Conservation (phyloP, 805 yeast species). For the Candida ovalis region DNA sequence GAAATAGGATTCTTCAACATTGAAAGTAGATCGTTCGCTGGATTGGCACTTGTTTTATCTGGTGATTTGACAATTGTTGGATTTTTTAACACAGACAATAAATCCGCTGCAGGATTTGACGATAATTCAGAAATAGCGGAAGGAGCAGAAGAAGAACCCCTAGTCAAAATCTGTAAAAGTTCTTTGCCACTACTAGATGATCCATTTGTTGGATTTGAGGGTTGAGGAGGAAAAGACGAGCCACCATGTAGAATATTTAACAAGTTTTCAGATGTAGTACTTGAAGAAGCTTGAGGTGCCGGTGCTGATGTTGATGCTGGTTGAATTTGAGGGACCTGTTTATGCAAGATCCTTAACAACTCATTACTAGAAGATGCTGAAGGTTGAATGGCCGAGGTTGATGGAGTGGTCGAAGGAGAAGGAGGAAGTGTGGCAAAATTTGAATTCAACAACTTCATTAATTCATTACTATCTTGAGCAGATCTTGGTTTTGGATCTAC, state of each 20-base stretch:
- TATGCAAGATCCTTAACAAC: not conserved
- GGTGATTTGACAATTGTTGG: not conserved
- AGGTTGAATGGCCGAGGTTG: not conserved
- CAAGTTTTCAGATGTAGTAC: not conserved
- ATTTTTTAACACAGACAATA: not conserved
- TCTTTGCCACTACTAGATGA: not conserved
- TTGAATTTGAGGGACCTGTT: not conserved
- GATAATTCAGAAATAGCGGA: not conserved
- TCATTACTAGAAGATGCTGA: conserved; percentile 1
- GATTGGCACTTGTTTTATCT: not conserved
- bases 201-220: not conserved
- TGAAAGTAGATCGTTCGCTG: not conserved
- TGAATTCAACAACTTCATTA: not conserved
- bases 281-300: not conserved
- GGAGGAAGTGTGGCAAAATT: not conserved
- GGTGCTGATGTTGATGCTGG: not conserved
- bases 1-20: not conserved
- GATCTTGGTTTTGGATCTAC: not conserved
- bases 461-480: not conserved
- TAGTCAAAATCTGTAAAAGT: not conserved
- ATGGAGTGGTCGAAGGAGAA: not conserved
- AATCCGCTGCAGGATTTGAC: not conserved
- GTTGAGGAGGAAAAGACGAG: not conserved
- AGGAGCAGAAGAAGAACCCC: not conserved
- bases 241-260: not conserved